Conservation (phyloP, 75 land plant species). For the Sequoia sempervirens region DNA sequence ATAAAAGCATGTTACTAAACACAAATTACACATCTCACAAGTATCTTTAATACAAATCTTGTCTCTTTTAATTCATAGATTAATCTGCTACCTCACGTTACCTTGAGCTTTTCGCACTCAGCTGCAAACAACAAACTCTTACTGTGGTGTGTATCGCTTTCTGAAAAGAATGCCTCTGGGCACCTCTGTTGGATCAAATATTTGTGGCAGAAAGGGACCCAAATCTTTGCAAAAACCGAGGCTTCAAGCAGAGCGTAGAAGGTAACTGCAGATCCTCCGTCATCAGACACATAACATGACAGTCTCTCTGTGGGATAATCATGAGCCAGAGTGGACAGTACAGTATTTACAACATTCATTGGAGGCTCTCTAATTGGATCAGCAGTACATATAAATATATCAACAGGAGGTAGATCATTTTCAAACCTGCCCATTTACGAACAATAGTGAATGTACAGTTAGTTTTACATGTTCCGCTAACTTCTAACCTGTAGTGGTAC, state of each 20-base stretch:
- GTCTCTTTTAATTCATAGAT: background rate
- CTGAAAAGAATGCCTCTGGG: slow-evolving; percentile 52
- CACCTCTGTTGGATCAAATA: slow-evolving; percentile 27
- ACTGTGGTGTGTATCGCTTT: background rate
- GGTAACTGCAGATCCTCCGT: slow-evolving; percentile 39
- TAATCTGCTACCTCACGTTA: slow-evolving; percentile 20
- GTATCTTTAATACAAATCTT: too few species aligned
- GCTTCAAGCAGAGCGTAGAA: slow-evolving; percentile 42
- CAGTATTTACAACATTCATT: slow-evolving; percentile 24
- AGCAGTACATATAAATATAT: slow-evolving; percentile 45
- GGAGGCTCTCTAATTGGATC: slow-evolving; percentile 39
- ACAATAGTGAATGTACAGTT: background rate
- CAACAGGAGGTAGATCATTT: slow-evolving; percentile 25
- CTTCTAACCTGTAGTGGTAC: background rate
- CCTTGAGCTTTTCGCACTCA: slow-evolving; percentile 17
- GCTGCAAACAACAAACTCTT: background rate
- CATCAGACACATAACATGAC: slow-evolving; percentile 45
- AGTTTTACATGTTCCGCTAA: background rate
- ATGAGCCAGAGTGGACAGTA: slow-evolving; percentile 35
- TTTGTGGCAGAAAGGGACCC: slow-evolving; percentile 41
- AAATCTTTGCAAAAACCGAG: slow-evolving; percentile 26
- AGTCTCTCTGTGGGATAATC: slow-evolving; percentile 43
- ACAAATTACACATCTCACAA: too few species aligned
- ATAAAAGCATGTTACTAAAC: too few species aligned
- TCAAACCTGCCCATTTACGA: background rate